Conservation (phyloP, 345 rosid species). For the Populus ilicifolia region DNA sequence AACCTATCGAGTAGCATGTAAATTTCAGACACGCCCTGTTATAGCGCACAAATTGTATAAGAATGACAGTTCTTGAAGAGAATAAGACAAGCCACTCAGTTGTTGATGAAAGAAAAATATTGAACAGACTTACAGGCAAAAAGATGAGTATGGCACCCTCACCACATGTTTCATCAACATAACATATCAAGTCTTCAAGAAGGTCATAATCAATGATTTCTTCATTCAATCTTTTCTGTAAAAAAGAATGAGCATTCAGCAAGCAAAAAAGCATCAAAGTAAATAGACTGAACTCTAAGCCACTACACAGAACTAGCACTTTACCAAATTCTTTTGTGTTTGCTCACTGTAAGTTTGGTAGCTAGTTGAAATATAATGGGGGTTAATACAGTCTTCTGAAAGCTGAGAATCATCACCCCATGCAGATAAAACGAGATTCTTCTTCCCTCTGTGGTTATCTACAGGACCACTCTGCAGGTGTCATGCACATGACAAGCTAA, state of each 20-base stretch:
- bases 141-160: constrained; percentile 83
- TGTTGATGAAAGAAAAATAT: constrained; percentile 4
- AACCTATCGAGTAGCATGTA: constrained; percentile 63
- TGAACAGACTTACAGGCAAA: constrained; percentile 64
- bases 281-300: constrained; percentile 13
- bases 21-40: constrained; percentile 81
- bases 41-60: constrained; percentile 8
- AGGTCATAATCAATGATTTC: constrained; percentile 82
- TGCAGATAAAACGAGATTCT: constrained; percentile 84
- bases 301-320: not conserved
- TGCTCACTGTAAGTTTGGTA: constrained; percentile 65
- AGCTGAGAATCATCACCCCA: constrained; percentile 91
- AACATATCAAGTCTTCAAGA: constrained; percentile 81
- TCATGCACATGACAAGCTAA: not conserved
- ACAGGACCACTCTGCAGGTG: constrained; percentile 62
- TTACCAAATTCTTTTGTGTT: constrained; percentile 74
- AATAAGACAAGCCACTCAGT: not conserved
- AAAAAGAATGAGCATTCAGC: constrained; percentile 8
- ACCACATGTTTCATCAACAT: constrained; percentile 71
- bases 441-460: constrained; percentile 73
- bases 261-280: constrained; percentile 13
- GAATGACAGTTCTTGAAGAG: not conserved
- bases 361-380: constrained; percentile 49
- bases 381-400: constrained; percentile 65
- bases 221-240: constrained; percentile 80